Evolutionary conservation across 352 stramenopile species (phyloP).

Genomic region (Globisporangium spiculum): DNA sequence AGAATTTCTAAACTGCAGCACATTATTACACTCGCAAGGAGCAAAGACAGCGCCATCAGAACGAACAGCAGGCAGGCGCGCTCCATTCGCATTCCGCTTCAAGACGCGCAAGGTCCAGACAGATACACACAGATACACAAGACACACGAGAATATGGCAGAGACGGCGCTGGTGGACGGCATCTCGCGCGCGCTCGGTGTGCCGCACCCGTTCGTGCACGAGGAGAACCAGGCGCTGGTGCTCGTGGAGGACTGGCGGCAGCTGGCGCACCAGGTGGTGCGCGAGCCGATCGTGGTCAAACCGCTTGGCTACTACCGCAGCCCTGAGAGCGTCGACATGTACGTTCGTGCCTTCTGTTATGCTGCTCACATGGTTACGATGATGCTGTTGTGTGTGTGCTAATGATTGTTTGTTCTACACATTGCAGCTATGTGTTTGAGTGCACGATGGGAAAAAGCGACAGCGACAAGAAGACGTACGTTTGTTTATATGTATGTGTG

Average conservation of each 20-base stretch:
- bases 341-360: constrained; percentile 17
- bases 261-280: constrained; percentile 50
- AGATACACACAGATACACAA: neutral
- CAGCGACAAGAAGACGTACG: constrained; percentile 41
- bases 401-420: constrained; percentile 3
- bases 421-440: constrained; percentile 75
- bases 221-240: constrained; percentile 61
- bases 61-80: neutral
- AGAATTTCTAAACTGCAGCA: neutral
- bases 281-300: constrained; percentile 43
- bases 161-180: constrained; percentile 37
- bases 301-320: constrained; percentile 80
- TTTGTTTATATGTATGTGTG: neutral
- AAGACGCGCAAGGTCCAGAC: neutral
- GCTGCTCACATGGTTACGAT: too few relatives aligned
- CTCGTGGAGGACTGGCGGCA: constrained; percentile 62
- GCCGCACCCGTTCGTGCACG: constrained; percentile 55
- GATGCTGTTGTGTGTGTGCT: too few relatives aligned
- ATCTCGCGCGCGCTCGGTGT: constrained; percentile 57
- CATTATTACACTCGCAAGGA: neutral
- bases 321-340: constrained; percentile 80
- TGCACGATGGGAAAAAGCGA: constrained; percentile 39
- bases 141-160: neutral
- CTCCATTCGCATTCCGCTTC: neutral
- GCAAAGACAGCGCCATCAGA: neutral